Evolutionary conservation across 2,329 filamentous ascomycete genomes (phyloP).

Genomic region (Stachybotrys chartarum): DNA sequence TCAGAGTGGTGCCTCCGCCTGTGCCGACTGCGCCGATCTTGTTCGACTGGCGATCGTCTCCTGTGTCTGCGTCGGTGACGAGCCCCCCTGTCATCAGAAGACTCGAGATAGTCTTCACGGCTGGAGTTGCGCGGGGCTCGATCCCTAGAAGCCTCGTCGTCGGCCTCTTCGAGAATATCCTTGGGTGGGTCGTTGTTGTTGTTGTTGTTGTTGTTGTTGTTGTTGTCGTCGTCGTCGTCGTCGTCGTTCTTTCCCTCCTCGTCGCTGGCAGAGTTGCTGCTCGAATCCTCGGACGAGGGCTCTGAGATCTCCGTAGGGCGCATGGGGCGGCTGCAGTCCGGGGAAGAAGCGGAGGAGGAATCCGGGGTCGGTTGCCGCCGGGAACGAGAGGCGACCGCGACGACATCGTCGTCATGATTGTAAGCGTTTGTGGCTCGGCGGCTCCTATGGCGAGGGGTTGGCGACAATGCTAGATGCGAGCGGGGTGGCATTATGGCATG

Average conservation of each 20-base stretch:
- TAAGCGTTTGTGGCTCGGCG: slow-evolving; percentile 17
- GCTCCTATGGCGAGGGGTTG: slow-evolving; percentile 22
- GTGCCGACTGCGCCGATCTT: slow-evolving; percentile 16
- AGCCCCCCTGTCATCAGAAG: slow-evolving; percentile 14
- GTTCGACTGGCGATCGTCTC: slow-evolving; percentile 11
- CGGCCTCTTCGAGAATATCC: slow-evolving; percentile 19
- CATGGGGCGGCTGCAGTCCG: slow-evolving; percentile 2
- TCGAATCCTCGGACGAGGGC: slow-evolving; percentile 2
- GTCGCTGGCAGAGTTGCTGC: neutral
- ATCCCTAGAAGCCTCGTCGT: slow-evolving; percentile 9
- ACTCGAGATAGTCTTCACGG: slow-evolving; percentile 17
- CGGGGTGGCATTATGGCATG: slow-evolving; percentile 20
- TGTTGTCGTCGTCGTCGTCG: slow-evolving; percentile 10
- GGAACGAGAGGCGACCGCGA: neutral
- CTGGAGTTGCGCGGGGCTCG: slow-evolving; percentile 12
- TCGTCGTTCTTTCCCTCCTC: neutral
- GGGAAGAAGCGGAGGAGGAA: slow-evolving; percentile 4
- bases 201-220: slow-evolving; percentile 9
- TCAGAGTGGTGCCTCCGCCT: slow-evolving; percentile 11
- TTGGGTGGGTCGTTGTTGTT: slow-evolving; percentile 5
- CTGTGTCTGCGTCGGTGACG: slow-evolving; percentile 11
- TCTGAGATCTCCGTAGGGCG: slow-evolving; percentile 8
- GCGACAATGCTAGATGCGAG: slow-evolving; percentile 16
- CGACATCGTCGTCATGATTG: slow-evolving; percentile 7
- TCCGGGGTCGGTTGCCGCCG: neutral